Base-by-base conservation (phyloP, 805 yeast species). In the Candida michaelii region DNA sequence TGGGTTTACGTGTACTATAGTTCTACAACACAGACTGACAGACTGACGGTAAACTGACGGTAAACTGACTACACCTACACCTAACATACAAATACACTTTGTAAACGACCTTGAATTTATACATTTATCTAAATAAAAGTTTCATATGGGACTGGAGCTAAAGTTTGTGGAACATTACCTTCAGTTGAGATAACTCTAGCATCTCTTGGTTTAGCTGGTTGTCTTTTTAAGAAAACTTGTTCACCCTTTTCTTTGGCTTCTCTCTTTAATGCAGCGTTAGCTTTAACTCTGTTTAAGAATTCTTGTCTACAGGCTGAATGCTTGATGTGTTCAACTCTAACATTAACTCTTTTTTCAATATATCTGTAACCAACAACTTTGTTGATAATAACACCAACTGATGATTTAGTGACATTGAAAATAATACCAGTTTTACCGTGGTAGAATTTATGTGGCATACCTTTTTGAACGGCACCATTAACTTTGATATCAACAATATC, bases 371-470 rank as follows among this genome's bases (percentile, higher is more conserved):
- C 97, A 65, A 93, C 98, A 74, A 90, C 83, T 86, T 93, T 93
- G 95, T 93, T 86, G 72, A 93, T 76, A 68, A 93, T 88, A 63
- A 93, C 95, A 85, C 99, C 99, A 58, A 93, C 98, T 56, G 99
- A 80, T 55, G 96, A 77, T 83, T 88, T 93, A 85, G 99, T 91
- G 62, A 93, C 95, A 84, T 93, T 93, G 96, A 83, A 93, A 57
- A 93, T 83, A 63, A 93, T 88, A 85, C 99, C 99, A 59, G 99
- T 93, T 86, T 90, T 93, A 79, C 99, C 99, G 83, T 93, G 97
- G 97, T 93, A 93, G 86, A 81, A 90, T 83, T 93, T 93, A 89
- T 89, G 96, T 74, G 99, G 99, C 97, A 93, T 89, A 89, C 98
- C 97, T 85, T 91, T 90, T 75, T 93, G 98, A 82, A 90, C 81